Conservation (phyloP, 2,329 filamentous ascomycete species). For the Scopulariopsis brevicaulis region DNA sequence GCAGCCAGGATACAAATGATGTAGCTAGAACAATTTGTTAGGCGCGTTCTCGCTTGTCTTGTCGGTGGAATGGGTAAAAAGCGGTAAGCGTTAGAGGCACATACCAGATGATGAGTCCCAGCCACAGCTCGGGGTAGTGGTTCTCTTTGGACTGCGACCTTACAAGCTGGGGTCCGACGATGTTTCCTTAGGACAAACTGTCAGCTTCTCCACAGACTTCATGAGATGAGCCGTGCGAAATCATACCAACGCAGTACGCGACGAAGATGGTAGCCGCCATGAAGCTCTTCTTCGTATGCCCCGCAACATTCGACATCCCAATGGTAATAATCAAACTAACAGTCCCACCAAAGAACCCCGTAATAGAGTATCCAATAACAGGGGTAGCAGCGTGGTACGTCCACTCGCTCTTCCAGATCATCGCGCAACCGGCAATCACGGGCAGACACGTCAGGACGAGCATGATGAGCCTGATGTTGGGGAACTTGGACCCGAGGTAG, state of each 20-base stretch:
- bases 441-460: conserved; percentile 57
- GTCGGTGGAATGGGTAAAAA: not conserved
- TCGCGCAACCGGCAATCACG: conserved; percentile 61
- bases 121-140: conserved; percentile 64
- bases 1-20: conserved; percentile 54
- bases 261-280: conserved; percentile 66
- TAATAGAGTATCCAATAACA: conserved; percentile 60
- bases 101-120: conserved; percentile 51
- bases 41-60: not conserved
- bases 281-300: conserved; percentile 68
- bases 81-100: conserved; percentile 8
- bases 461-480: conserved; percentile 54
- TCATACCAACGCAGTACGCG: conserved; percentile 55
- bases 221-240: too few species aligned
- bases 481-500: conserved; percentile 46
- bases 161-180: conserved; percentile 63
- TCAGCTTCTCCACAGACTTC: too few species aligned
- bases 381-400: conserved; percentile 52
- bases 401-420: conserved; percentile 64
- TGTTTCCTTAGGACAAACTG: conserved; percentile 35
- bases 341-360: conserved; percentile 61
- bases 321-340: conserved; percentile 45
- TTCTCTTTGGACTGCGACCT: conserved; percentile 50
- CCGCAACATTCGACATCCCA: conserved; percentile 57
- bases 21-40: conserved; percentile 32